phyloP scores from a whole-genome alignment of 2,329 filamentous ascomycete genomes.

The Diaporthe batatas region DNA sequence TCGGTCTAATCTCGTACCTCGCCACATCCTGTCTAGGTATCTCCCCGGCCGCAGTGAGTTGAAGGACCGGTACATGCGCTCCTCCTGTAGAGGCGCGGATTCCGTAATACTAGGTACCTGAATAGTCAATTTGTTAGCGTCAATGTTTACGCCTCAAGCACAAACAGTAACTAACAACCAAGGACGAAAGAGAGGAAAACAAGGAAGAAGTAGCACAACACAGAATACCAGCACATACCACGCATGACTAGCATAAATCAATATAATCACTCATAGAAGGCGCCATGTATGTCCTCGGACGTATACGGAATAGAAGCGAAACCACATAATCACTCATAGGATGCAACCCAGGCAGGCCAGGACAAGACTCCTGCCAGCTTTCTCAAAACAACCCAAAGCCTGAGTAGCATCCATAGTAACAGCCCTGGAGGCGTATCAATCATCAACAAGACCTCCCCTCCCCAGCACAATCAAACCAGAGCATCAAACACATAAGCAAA shows the following conservation, averaged over 20 bases:
- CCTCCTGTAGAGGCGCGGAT: constrained; percentile 13
- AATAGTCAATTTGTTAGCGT: background rate
- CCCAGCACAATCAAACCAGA: background rate
- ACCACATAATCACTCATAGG: constrained; percentile 18
- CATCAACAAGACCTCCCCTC: too few species aligned
- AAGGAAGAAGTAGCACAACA: background rate
- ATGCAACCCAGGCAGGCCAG: constrained; percentile 1
- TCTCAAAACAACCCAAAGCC: background rate
- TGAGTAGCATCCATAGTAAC: background rate
- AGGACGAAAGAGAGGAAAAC: background rate
- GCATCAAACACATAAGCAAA: background rate
- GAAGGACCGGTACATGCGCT: constrained; percentile 20
- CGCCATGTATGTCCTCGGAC: too few species aligned
- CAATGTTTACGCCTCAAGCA: background rate
- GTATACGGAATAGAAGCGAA: too few species aligned
- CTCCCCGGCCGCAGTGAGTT: background rate
- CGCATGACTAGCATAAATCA: constrained; percentile 26
- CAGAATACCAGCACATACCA: background rate
- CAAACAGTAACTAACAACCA: background rate
- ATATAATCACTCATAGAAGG: constrained; percentile 16
- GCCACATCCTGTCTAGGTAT: background rate
- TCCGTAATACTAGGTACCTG: background rate
- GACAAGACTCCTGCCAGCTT: background rate
- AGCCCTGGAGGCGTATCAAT: too few species aligned
- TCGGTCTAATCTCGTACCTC: background rate